Evolutionary conservation across 352 stramenopile species (phyloP).

Genomic region (Pythium brassicae): DNA sequence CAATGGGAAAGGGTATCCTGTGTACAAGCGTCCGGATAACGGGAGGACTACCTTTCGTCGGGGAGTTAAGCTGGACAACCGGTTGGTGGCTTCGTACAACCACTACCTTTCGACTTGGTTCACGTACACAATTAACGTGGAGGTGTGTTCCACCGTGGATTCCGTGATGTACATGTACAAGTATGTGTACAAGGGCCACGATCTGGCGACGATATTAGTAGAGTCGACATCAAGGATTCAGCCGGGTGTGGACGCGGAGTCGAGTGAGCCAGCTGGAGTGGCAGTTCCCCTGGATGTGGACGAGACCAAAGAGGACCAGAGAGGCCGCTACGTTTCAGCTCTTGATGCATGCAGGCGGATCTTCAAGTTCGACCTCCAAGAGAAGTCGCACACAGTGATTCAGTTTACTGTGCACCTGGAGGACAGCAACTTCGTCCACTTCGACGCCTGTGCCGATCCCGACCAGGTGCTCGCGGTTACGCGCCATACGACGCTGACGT

Average conservation of each 20-base stretch:
- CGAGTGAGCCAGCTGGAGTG: too few species aligned
- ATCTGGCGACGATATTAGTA: slow-evolving; percentile 21
- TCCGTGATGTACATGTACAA: not conserved
- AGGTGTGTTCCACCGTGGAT: slow-evolving; percentile 28
- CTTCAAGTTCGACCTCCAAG: slow-evolving; percentile 6
- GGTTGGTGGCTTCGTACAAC: too few species aligned
- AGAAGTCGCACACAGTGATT: not conserved
- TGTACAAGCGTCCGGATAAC: too few species aligned
- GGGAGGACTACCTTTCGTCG: too few species aligned
- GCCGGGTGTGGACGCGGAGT: too few species aligned
- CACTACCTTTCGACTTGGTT: too few species aligned
- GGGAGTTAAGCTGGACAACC: too few species aligned
- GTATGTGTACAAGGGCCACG: slow-evolving; percentile 52
- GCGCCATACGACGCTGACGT: slow-evolving; percentile 22
- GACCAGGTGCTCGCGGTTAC: slow-evolving; percentile 16
- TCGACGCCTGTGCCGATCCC: slow-evolving; percentile 8
- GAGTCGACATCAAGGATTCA: too few species aligned
- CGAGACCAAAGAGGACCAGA: not conserved
- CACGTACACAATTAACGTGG: slow-evolving; percentile 53
- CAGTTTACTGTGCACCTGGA: not conserved
- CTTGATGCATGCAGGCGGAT: not conserved
- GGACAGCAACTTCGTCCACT: not conserved
- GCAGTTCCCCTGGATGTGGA: not conserved
- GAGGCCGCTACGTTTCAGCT: not conserved
- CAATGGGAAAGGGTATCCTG: too few species aligned